phyloP scores from a whole-genome alignment of 257 asterid species.

The Nemophila menziesii region DNA sequence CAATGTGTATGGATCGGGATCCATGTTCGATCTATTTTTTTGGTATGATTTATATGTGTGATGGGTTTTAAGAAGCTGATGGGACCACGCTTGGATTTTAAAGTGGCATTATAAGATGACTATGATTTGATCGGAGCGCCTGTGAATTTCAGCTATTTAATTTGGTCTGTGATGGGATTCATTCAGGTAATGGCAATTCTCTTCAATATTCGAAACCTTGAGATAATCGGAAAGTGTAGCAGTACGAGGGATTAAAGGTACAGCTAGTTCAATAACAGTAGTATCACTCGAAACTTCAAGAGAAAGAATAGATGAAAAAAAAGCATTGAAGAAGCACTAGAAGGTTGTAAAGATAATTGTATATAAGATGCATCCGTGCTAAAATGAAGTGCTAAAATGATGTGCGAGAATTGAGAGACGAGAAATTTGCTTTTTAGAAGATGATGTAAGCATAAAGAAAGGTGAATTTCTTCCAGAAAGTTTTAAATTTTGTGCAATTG shows the following conservation, averaged over 20 bases:
- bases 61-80: no score
- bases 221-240: constrained; percentile 81
- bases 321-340: constrained; percentile 92
- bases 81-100: no score
- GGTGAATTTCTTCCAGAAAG: constrained; percentile 86
- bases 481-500: constrained; percentile 66
- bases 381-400: constrained; percentile 64
- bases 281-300: constrained; percentile 75
- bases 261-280: constrained; percentile 68
- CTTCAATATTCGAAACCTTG: constrained; percentile 53
- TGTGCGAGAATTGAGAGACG: constrained; percentile 79
- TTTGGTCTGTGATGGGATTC: no score
- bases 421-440: constrained; percentile 70
- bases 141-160: no score
- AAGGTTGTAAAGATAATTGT: constrained; percentile 59
- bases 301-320: constrained; percentile 77
- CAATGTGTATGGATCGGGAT: no score
- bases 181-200: no score
- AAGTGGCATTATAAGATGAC: no score
- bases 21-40: no score
- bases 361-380: constrained; percentile 74
- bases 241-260: constrained; percentile 91
- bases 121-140: no score
- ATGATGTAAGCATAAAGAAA: constrained; percentile 73
- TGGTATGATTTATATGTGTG: no score